Evolutionary conservation across 805 yeast genomes (phyloP).

Genomic region (Groenewaldozyma salmanticensis): DNA sequence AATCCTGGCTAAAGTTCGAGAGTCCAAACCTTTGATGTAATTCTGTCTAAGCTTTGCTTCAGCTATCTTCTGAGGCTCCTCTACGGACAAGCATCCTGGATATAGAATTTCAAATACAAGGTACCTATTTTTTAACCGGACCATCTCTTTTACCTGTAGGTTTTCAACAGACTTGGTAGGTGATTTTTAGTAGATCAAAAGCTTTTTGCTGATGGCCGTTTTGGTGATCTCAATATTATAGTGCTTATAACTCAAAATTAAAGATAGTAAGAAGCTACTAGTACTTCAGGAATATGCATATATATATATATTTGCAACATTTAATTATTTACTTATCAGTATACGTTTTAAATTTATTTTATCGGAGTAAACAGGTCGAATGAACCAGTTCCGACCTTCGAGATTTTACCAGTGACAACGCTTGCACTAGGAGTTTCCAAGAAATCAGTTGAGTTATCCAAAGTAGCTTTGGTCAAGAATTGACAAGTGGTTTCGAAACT

Average conservation of each 20-base stretch:
- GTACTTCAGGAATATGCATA: too few species aligned
- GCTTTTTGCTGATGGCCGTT: too few species aligned
- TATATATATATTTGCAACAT: too few species aligned
- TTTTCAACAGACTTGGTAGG: too few species aligned
- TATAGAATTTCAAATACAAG: conserved; percentile 68
- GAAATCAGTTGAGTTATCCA: conserved; percentile 82
- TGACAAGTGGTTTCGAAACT: conserved; percentile 98
- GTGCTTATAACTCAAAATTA: too few species aligned
- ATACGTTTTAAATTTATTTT: too few species aligned
- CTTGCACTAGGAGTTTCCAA: conserved; percentile 89
- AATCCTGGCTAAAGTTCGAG: conserved; percentile 41
- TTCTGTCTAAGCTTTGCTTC: conserved; percentile 14
- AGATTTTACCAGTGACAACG: conserved; percentile 82
- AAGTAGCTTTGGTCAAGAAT: conserved; percentile 90
- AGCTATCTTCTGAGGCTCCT: not conserved
- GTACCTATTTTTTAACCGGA: conserved; percentile 77
- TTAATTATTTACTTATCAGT: too few species aligned
- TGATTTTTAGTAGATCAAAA: too few species aligned
- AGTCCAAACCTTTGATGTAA: conserved; percentile 19
- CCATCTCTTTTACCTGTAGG: conserved; percentile 61
- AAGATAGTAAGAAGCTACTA: too few species aligned
- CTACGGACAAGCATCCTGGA: conserved; percentile 32
- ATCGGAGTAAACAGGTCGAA: conserved; percentile 59
- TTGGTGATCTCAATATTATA: too few species aligned
- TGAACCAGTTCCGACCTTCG: conserved; percentile 91